Conservation (phyloP, 768 basidiomycete genomes). For the Daedaleopsis sinensis region DNA sequence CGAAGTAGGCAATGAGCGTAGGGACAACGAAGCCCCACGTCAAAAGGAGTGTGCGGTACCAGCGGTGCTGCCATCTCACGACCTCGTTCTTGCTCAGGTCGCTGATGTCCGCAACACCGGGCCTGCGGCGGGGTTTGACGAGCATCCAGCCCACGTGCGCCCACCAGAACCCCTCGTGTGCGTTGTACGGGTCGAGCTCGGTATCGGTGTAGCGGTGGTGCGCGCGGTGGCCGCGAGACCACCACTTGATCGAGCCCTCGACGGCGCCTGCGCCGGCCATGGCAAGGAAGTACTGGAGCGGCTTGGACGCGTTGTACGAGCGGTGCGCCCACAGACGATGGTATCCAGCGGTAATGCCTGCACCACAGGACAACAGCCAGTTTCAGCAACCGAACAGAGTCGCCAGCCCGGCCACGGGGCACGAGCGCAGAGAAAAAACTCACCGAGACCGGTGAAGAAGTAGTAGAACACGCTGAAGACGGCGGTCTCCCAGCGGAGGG, state of each 20-base stretch:
- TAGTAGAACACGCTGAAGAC: constrained; percentile 71
- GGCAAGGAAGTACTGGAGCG: constrained; percentile 85
- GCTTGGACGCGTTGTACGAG: constrained; percentile 87
- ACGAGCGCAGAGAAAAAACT: constrained; percentile 26
- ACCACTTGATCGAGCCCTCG: constrained; percentile 98
- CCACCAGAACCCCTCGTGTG: constrained; percentile 85
- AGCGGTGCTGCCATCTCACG: constrained; percentile 85
- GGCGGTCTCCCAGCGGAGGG: constrained; percentile 72
- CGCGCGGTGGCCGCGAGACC: constrained; percentile 96
- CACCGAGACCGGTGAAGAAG: constrained; percentile 82
- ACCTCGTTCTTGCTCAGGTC: constrained; percentile 82
- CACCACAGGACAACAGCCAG: constrained; percentile 32
- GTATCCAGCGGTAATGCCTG: constrained; percentile 91
- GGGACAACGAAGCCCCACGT: constrained; percentile 75
- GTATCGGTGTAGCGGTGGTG: constrained; percentile 98
- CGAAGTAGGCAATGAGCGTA: constrained; percentile 72
- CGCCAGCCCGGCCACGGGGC: neutral
- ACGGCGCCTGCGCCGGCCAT: constrained; percentile 89
- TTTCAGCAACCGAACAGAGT: too few species aligned
- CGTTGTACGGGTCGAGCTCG: constrained; percentile 94
- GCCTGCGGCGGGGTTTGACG: constrained; percentile 85
- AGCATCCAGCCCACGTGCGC: constrained; percentile 95
- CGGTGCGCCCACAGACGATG: constrained; percentile 98
- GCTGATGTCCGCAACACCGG: constrained; percentile 87
- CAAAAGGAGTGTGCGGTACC: constrained; percentile 74